A percentile compares a stretch with the other conserved stretches of the same genome.
These are phyloP conservation scores for Auriscalpium vulgare DNA, from an alignment of 768 basidiomycete species.

Conservation along the genomic window DNA sequence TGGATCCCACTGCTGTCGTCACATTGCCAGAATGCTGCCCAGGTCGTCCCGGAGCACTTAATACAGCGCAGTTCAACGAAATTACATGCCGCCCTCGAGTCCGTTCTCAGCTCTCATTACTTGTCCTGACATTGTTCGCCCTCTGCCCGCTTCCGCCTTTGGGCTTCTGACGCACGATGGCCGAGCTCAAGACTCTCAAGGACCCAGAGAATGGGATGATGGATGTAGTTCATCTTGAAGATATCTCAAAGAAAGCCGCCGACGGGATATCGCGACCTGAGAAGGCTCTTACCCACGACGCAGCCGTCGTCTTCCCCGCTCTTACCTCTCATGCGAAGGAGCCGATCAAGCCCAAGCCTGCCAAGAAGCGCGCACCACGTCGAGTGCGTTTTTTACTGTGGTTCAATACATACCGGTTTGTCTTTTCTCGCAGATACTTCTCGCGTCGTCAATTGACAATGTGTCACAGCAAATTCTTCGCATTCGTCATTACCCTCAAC, in stretches of 20 bases:
- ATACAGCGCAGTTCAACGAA: neutral
- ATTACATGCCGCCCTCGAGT: neutral
- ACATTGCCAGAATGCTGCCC: constrained; percentile 7
- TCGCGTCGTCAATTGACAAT: neutral
- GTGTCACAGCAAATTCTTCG: constrained; percentile 27
- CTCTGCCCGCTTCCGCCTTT: neutral
- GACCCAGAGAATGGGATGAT: constrained; percentile 8
- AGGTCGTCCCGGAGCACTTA: neutral
- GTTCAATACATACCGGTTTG: constrained; percentile 32
- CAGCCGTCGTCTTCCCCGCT: neutral
- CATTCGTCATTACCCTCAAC: constrained; percentile 26
- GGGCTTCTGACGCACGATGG: neutral
- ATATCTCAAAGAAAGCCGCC: neutral
- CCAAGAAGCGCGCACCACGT: constrained; percentile 18
- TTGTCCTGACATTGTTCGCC: constrained; percentile 3
- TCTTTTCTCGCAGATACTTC: neutral
- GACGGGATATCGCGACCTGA: neutral
- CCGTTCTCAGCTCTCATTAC: constrained; percentile 1
- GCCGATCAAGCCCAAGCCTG: constrained; percentile 2
- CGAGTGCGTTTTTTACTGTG: constrained; percentile 27
- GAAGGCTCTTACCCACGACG: neutral
- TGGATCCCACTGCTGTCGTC: constrained; percentile 3
- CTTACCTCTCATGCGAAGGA: neutral
- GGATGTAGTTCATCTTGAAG: neutral
- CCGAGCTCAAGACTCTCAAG: neutral